A percentile compares a stretch with the other conserved stretches of the same genome.
Conservation (phyloP, 495 filamentous ascomycete species). For the Penicillium goetzii region DNA sequence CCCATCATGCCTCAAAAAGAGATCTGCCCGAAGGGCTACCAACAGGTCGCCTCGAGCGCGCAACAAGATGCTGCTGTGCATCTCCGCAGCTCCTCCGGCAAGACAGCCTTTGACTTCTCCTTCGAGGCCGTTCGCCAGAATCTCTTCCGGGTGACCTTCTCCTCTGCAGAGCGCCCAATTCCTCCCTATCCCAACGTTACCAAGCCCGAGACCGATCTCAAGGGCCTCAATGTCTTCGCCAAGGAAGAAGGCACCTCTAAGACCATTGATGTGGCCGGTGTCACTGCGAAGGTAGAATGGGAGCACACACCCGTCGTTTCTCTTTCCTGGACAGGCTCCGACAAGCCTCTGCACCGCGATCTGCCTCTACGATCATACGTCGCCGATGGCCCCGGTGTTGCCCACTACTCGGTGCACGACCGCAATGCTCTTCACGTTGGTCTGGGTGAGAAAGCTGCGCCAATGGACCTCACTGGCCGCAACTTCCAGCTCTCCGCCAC, state of each 20-base stretch:
- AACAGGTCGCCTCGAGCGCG: slow-evolving; percentile 28
- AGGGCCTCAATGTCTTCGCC: slow-evolving; percentile 29
- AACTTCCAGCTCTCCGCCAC: slow-evolving; percentile 67
- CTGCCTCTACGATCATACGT: slow-evolving; percentile 65
- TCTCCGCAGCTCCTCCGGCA: slow-evolving; percentile 46
- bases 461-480: slow-evolving; percentile 70
- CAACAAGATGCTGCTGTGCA: slow-evolving; percentile 36
- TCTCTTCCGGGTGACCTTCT: slow-evolving; percentile 68
- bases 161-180: slow-evolving; percentile 57
- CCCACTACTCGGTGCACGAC: slow-evolving; percentile 64
- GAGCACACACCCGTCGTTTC: slow-evolving; percentile 57
- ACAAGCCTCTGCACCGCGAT: slow-evolving; percentile 59
- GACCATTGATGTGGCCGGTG: slow-evolving; percentile 50
- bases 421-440: slow-evolving; percentile 63
- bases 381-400: slow-evolving; percentile 58
- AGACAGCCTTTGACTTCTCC: slow-evolving; percentile 52
- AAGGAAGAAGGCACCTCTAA: slow-evolving; percentile 37
- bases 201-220: slow-evolving; percentile 45
- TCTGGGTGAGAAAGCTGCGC: slow-evolving; percentile 69
- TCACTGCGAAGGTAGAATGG: slow-evolving; percentile 60
- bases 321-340: slow-evolving; percentile 52
- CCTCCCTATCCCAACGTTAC: slow-evolving; percentile 63
- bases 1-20: slow-evolving; percentile 61
- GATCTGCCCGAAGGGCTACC: slow-evolving; percentile 48
- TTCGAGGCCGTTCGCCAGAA: slow-evolving; percentile 63